Evolutionary conservation across 2,329 filamentous ascomycete species (phyloP), one percentile per base, ranked within the genome.

Genomic region (Sclerotinia minor): DNA sequence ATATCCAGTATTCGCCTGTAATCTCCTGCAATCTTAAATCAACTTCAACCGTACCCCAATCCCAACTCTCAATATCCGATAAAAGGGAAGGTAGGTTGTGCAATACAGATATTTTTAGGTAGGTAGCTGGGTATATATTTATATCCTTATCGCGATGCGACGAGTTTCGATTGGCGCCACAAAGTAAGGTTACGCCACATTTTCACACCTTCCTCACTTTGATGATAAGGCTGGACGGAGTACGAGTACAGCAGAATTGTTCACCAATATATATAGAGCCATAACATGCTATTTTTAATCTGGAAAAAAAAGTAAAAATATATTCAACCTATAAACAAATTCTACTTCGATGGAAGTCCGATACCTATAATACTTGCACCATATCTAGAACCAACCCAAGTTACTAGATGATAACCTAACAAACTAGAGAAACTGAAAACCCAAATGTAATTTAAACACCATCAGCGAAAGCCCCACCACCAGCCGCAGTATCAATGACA

Each of bases 401-500:
- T n/a, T 49, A 54, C 50, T 54, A 65, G 38, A 41, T 21, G 24
- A 53, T n/a, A 64, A 55, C 19, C 13, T 17, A 45, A 47, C 19
- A 58, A 17, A 24, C 21, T 45, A 65, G 4, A 57, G 24, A 29
- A 57, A 29, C 24, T 41, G 15, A 38, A 29, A 17, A 67, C 45
- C 26, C 50, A 63, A 24, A 32, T 57, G 44, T 44, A 29, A 55
- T 13, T 68, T 52, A 72, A 55, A 72, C 68, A 32, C 70, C 71
- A 54, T 67, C 64, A 9, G 50, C 50, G 35, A 71, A 72, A 49
- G 67, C 38, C 1, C 54, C 52, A 26, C 71, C 70, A n/a, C 71
- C 71, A 57, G 71, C 70, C 35, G 67, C 69, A 29, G 57, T 65
- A 68, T 86, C 84, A 72, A 86, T 80, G 5, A 79, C 80, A 74